A percentile compares a stretch with the other conserved stretches of the same genome.
These are phyloP conservation scores for Colletotrichum sublineola DNA, from an alignment of 2,329 filamentous ascomycete species.

Conservation along the genomic window DNA sequence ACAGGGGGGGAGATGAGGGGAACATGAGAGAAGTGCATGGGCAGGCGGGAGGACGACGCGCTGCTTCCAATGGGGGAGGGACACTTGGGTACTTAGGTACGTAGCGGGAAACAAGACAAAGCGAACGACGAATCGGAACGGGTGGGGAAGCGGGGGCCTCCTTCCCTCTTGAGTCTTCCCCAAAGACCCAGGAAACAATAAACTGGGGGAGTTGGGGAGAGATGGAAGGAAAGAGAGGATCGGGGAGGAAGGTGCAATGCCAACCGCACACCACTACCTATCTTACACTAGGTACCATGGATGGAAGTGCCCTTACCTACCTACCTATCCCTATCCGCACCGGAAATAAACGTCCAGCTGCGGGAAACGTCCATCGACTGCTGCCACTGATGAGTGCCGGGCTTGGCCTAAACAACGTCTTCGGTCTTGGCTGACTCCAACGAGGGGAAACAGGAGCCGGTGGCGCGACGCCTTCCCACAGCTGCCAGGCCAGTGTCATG, in stretches of 20 bases:
- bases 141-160: slow-evolving; percentile 34
- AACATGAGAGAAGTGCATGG: slow-evolving; percentile 6
- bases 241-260: not conserved
- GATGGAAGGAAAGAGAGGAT: not conserved
- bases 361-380: no score
- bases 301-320: not conserved
- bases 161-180: not conserved
- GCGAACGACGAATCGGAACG: slow-evolving; percentile 27
- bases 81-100: not conserved
- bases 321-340: not conserved
- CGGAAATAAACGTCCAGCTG: slow-evolving; percentile 14
- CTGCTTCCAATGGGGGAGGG: not conserved
- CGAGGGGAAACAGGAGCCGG: not conserved
- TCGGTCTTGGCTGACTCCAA: not conserved
- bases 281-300: no score
- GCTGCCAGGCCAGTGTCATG: not conserved
- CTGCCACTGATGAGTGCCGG: no score
- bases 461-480: slow-evolving; percentile 32
- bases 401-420: not conserved
- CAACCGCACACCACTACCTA: not conserved
- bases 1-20: not conserved
- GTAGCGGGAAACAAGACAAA: slow-evolving; percentile 12
- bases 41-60: not conserved
- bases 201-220: not conserved
- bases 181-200: not conserved